phyloP scores from a whole-genome alignment of 208 protist species.

The Phytomonas serpens region DNA sequence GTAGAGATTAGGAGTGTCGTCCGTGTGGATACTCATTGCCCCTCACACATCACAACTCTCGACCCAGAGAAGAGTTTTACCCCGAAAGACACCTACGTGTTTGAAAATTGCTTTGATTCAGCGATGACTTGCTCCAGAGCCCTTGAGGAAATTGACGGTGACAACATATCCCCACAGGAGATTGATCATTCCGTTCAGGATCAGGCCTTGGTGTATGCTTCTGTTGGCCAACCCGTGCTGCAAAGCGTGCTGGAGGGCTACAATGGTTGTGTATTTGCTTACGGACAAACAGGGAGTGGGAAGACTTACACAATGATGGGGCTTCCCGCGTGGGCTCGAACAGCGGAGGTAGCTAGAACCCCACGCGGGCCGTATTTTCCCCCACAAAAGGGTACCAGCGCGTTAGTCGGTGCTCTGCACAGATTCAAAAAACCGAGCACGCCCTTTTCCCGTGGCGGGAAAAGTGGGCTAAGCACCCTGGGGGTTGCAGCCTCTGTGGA shows the following conservation, averaged over 20 bases:
- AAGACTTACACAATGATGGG: conserved; percentile 95
- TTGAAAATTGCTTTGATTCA: conserved; percentile 56
- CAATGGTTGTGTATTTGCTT: conserved; percentile 88
- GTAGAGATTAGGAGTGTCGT: conserved; percentile 22
- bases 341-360: background rate
- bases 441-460: background rate
- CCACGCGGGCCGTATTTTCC: background rate
- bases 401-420: background rate
- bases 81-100: conserved; percentile 58
- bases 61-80: conserved; percentile 26
- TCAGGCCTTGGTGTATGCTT: conserved; percentile 54
- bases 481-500: background rate
- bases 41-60: conserved; percentile 57
- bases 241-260: conserved; percentile 70
- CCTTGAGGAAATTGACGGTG: conserved; percentile 9
- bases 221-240: conserved; percentile 59
- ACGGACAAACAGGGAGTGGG: conserved; percentile 85
- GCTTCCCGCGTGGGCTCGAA: background rate
- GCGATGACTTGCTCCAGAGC: conserved; percentile 6
- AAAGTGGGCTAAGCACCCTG: background rate
- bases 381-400: background rate
- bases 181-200: conserved; percentile 17
- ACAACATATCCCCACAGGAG: background rate
- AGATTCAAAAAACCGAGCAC: background rate
- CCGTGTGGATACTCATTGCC: conserved; percentile 43